Base-by-base conservation (phyloP, 164 flowering plant genomes). In the Aristolochia contorta region DNA sequence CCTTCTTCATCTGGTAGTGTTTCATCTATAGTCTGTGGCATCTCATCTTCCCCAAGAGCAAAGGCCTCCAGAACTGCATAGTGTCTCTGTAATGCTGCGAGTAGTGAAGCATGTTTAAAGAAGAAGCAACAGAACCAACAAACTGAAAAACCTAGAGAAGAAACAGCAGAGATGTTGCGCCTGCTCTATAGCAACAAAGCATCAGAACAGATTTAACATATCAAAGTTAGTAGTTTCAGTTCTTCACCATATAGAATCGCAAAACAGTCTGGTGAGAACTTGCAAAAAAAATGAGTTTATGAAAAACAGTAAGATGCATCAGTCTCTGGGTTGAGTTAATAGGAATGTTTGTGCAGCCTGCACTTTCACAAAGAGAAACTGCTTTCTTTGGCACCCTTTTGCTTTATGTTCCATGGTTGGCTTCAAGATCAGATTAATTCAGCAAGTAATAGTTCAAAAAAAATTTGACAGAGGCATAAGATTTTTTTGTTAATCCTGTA, bases 1-100 rank as follows among this genome's bases (percentile, higher is more conserved):
- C 99, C 97, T 79, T 84, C 89, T 67, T 88, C 96, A 75, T 94
- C 96, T n/a, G 97, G 99, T 55, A 81, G 59, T 45, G 99, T 94
- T 78, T 91, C 96, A 66, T 94, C 97, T 18, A 71, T 80, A 22
- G 73, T 62, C 46, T 94, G 91, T 25, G 97, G 99, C 70, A 94
- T 70, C 60, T 87, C 97, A 73, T 88, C 91, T 75, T 94, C 99
- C 47, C 83, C 99, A 59, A 94, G 72, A 56, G 99, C 99, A 41
- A 94, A 67, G 48, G 96, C 91, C 70, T 94, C 91, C 64, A 94
- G 58, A 24, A 91, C 75, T 43, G 91, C 97, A 80, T 94, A 94
- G 64, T 91, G 99, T 56, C 88, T 85, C 90, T 94, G 99, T 86
- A 94, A 77, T 55, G 95, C 97, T 86, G 48, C 16, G 58, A 54